phyloP scores from a whole-genome alignment of 2,329 filamentous ascomycete species.

The Bipolaris gigantea region DNA sequence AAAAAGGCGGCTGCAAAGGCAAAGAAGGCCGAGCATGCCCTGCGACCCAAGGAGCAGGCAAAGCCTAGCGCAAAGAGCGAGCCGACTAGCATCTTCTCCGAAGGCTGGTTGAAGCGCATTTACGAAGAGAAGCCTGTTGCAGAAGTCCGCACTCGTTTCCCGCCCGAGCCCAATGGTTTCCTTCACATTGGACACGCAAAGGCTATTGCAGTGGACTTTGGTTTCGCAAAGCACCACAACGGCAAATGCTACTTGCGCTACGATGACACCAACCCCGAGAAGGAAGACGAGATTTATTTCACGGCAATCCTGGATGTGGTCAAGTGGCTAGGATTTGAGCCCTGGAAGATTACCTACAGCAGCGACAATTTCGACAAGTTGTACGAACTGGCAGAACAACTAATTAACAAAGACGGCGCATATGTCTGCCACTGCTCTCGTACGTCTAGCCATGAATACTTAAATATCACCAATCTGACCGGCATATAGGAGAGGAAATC shows the following conservation, averaged over 20 bases:
- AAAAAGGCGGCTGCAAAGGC: slow-evolving; percentile 53
- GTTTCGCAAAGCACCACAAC: slow-evolving; percentile 82
- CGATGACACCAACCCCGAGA: slow-evolving; percentile 94
- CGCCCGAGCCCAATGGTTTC: slow-evolving; percentile 79
- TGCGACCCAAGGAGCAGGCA: slow-evolving; percentile 46
- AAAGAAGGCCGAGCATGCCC: slow-evolving; percentile 49
- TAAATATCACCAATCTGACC: slow-evolving; percentile 21
- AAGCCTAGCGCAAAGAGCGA: slow-evolving; percentile 32
- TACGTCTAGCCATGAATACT: slow-evolving; percentile 27
- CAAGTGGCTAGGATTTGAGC: slow-evolving; percentile 82
- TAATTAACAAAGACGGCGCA: slow-evolving; percentile 69
- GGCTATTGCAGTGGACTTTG: slow-evolving; percentile 95
- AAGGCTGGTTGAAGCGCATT: slow-evolving; percentile 54
- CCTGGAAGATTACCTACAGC: slow-evolving; percentile 78
- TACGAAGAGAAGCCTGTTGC: slow-evolving; percentile 54
- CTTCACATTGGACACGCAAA: slow-evolving; percentile 94
- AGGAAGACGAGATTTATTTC: slow-evolving; percentile 89
- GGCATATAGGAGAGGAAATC: slow-evolving; percentile 68
- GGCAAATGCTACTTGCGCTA: slow-evolving; percentile 78
- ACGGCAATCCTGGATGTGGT: slow-evolving; percentile 87
- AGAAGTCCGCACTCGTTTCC: slow-evolving; percentile 54
- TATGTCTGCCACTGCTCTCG: slow-evolving; percentile 86
- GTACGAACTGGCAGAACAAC: slow-evolving; percentile 84
- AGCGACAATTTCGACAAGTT: slow-evolving; percentile 88
- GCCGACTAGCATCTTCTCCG: slow-evolving; percentile 49